Conservation (phyloP, 2,329 filamentous ascomycete species). For the Ophiosphaerella herpotricha region DNA sequence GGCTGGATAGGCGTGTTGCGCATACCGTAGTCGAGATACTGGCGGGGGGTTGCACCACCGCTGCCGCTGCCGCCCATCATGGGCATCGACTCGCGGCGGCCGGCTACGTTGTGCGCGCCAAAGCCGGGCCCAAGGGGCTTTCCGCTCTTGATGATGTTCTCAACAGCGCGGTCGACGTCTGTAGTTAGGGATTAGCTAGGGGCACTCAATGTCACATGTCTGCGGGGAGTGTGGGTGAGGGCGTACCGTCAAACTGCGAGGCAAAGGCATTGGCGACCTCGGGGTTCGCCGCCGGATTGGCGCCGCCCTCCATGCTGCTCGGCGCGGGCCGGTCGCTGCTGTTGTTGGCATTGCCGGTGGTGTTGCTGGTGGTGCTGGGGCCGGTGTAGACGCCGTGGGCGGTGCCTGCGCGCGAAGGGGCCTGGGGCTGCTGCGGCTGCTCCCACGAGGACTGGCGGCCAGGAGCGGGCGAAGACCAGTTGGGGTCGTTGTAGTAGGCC, state of each 20-base stretch:
- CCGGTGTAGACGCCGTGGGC: constrained; percentile 17
- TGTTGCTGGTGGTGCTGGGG: too few relatives aligned
- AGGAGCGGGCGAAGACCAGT: constrained; percentile 65
- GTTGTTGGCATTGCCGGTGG: neutral
- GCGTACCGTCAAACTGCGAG: constrained; percentile 86
- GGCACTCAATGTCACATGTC: neutral
- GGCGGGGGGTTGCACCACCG: constrained; percentile 55
- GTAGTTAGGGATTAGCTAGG: constrained; percentile 20
- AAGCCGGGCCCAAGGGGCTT: constrained; percentile 72
- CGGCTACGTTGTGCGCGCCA: constrained; percentile 47
- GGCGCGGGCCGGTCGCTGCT: constrained; percentile 15
- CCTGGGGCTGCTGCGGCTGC: constrained; percentile 69
- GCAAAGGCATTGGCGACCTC: constrained; percentile 80
- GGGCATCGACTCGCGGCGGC: constrained; percentile 81
- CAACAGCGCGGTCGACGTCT: constrained; percentile 96
- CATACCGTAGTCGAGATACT: constrained; percentile 65
- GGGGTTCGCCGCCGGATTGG: constrained; percentile 68
- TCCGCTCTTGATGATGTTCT: constrained; percentile 95
- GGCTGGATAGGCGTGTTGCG: neutral
- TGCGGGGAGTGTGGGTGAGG: constrained; percentile 29
- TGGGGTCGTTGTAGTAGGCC: constrained; percentile 71
- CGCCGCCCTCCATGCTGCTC: constrained; percentile 59
- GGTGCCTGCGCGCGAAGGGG: constrained; percentile 73
- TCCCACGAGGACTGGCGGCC: constrained; percentile 72
- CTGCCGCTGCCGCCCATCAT: constrained; percentile 60